A percentile compares a stretch with the other conserved stretches of the same genome.
These are phyloP conservation scores for Ogataea ganodermae DNA, from an alignment of 805 yeast genomes.

Conservation along the genomic window DNA sequence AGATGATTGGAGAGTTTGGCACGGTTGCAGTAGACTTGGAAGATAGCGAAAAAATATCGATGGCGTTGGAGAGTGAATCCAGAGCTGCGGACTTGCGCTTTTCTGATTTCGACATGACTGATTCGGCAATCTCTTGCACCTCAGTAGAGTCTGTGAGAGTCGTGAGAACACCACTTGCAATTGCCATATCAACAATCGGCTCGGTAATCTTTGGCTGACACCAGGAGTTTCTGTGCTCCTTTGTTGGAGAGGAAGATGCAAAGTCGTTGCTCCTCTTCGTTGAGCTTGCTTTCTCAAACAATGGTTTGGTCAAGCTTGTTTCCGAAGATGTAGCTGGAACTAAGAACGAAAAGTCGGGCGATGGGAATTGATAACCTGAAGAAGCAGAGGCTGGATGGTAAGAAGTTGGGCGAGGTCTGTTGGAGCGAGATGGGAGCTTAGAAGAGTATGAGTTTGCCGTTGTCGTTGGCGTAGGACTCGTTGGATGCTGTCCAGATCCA, in stretches of 20 bases:
- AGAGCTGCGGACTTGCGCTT: slow-evolving; percentile 36
- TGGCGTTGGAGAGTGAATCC: slow-evolving; percentile 36
- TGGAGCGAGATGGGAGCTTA: slow-evolving; percentile 36
- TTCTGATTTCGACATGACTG: slow-evolving; percentile 23
- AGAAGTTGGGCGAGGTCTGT: slow-evolving; percentile 81
- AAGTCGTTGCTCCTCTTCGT: slow-evolving; percentile 15
- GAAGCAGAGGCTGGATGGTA: slow-evolving; percentile 66
- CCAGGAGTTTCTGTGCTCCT: slow-evolving; percentile 33
- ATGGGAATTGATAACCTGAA: slow-evolving; percentile 27
- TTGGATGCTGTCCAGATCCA: slow-evolving; percentile 14
- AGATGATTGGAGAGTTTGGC: slow-evolving; percentile 21
- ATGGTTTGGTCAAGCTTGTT: slow-evolving; percentile 23
- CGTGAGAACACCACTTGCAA: slow-evolving; percentile 35
- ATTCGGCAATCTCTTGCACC: slow-evolving; percentile 8
- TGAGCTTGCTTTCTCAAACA: slow-evolving; percentile 19
- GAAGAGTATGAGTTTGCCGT: slow-evolving; percentile 29
- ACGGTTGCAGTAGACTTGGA: slow-evolving; percentile 21
- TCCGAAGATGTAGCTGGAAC: slow-evolving; percentile 29
- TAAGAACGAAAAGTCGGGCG: slow-evolving; percentile 33
- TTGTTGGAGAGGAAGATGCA: slow-evolving; percentile 32
- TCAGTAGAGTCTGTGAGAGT: slow-evolving; percentile 15
- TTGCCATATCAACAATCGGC: slow-evolving; percentile 35
- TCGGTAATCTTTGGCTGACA: slow-evolving; percentile 33
- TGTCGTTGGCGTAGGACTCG: slow-evolving; percentile 39
- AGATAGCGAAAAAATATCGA: slow-evolving; percentile 31